These are phyloP conservation scores for Lichtheimia ornata DNA, from an alignment of 371 early-diverging fungal species.

Conservation along the genomic window DNA sequence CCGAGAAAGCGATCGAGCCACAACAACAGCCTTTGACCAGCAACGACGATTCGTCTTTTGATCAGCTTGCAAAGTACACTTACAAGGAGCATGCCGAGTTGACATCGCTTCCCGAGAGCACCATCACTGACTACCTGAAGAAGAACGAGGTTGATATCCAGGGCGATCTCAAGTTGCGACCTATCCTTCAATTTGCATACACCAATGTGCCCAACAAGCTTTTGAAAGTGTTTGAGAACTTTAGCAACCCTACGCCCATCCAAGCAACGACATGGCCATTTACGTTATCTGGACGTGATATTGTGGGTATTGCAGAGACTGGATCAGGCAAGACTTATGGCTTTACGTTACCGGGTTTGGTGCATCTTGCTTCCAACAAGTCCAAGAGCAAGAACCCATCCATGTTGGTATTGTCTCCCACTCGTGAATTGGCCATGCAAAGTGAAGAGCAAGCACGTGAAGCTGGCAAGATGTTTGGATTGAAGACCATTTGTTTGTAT, in stretches of 20 bases:
- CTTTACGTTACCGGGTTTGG: constrained; percentile 93
- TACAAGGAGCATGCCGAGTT: constrained; percentile 41
- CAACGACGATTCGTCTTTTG: constrained; percentile 17
- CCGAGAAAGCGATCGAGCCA: neutral
- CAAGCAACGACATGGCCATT: constrained; percentile 94
- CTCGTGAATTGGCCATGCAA: constrained; percentile 96
- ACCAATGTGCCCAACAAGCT: constrained; percentile 73
- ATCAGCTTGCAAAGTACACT: constrained; percentile 32
- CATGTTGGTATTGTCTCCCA: constrained; percentile 89
- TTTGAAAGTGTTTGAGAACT: constrained; percentile 81
- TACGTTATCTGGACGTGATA: constrained; percentile 69
- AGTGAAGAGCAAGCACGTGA: constrained; percentile 70
- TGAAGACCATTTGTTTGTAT: constrained; percentile 77
- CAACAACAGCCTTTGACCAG: constrained; percentile 20
- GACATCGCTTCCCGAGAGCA: constrained; percentile 36
- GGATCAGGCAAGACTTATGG: constrained; percentile 94
- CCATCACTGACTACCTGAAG: constrained; percentile 61
- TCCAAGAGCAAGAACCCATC: constrained; percentile 50
- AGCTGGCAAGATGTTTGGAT: constrained; percentile 72
- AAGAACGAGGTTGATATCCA: constrained; percentile 69
- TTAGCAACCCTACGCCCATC: constrained; percentile 92
- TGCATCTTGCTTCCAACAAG: constrained; percentile 59
- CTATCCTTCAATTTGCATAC: constrained; percentile 77
- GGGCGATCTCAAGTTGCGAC: constrained; percentile 68
- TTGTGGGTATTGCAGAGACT: constrained; percentile 85